Evolutionary conservation across 768 basidiomycete genomes (phyloP).

Genomic region (Botryobasidium botryosum): DNA sequence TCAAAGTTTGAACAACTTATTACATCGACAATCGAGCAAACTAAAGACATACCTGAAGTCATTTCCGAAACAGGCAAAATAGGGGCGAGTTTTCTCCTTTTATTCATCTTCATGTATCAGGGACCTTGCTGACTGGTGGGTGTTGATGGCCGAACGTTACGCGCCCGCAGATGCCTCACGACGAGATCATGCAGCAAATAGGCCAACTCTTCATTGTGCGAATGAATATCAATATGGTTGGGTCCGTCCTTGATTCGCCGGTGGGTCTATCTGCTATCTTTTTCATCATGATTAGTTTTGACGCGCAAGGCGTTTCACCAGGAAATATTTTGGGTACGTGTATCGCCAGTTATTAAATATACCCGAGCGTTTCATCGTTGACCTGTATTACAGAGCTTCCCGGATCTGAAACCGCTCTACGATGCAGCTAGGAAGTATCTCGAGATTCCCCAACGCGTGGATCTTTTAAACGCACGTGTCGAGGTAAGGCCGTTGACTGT

Average conservation of each 20-base stretch:
- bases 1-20: conserved; percentile 79
- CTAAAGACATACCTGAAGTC: conserved; percentile 86
- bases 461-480: conserved; percentile 82
- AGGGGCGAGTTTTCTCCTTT: conserved; percentile 31
- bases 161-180: conserved; percentile 24
- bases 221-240: conserved; percentile 89
- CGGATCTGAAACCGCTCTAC: conserved; percentile 88
- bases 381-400: conserved; percentile 49
- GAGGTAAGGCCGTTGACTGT: conserved; percentile 35
- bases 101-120: conserved; percentile 7
- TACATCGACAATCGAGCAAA: conserved; percentile 85
- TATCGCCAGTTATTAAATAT: background rate
- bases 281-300: conserved; percentile 3
- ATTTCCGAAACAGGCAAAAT: conserved; percentile 93
- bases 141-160: conserved; percentile 7
- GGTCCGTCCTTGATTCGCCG: conserved; percentile 91
- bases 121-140: background rate
- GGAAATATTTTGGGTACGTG: conserved; percentile 87
- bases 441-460: conserved; percentile 87
- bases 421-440: conserved; percentile 87
- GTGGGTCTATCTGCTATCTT: conserved; percentile 29
- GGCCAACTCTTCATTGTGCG: conserved; percentile 85
- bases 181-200: conserved; percentile 96
- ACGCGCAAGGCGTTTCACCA: conserved; percentile 18
- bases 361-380: conserved; percentile 6